Evolutionary conservation across 805 yeast genomes (phyloP).

Genomic region (Candida ficus): DNA sequence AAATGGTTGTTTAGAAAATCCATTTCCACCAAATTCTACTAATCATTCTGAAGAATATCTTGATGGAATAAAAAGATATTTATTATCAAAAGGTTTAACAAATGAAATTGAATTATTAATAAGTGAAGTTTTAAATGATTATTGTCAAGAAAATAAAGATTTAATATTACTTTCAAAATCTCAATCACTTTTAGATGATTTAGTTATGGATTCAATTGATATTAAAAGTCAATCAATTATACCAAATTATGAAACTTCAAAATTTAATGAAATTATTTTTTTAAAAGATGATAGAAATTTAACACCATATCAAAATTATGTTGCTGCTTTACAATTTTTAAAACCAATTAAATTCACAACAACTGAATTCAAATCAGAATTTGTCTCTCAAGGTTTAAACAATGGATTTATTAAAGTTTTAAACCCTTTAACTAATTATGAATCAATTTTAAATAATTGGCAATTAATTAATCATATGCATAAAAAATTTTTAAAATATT

Average conservation of each 20-base stretch:
- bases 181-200: conserved; percentile 5
- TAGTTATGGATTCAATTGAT: conserved; percentile 7
- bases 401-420: conserved; percentile 6
- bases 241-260: conserved; percentile 11
- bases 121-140: conserved; percentile 7
- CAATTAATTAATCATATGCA: conserved; percentile 9
- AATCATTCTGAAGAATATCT: no score
- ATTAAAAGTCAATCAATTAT: conserved; percentile 7
- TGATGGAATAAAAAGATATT: background rate
- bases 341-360: conserved; percentile 6
- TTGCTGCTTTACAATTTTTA: conserved; percentile 8
- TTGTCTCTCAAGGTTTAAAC: conserved; percentile 5
- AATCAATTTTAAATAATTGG: conserved; percentile 12
- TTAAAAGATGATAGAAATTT: conserved; percentile 9
- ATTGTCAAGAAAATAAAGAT: background rate
- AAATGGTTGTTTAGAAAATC: conserved; percentile 10
- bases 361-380: background rate
- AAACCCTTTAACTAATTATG: conserved; percentile 5
- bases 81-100: conserved; percentile 5
- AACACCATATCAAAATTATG: conserved; percentile 11
- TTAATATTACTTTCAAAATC: conserved; percentile 3
- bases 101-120: conserved; percentile 9
- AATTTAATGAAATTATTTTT: conserved; percentile 7
- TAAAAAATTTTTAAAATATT: background rate
- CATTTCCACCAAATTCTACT: conserved; percentile 2